Base-by-base conservation (phyloP, 129 eudicot genomes). In the Calendula officinalis region DNA sequence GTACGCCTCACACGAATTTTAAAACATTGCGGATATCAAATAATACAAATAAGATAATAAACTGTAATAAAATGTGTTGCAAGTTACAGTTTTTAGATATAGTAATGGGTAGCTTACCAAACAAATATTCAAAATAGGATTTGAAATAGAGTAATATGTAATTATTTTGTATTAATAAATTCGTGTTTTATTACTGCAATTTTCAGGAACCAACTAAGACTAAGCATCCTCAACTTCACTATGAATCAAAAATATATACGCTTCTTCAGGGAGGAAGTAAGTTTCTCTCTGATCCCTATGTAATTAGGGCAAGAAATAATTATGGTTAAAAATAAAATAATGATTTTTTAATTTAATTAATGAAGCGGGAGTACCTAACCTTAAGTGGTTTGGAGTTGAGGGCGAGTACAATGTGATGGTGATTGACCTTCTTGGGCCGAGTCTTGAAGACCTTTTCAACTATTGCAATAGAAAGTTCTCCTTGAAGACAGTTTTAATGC, bases 341-440 rank as follows among this genome's bases (percentile, higher is more conserved):
- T 4, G 45, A 11, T 58, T 33, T 64, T 48, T 60, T 67, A 59
- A 32, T 69, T 4, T 70, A 22, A 11, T 42, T 65, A 62, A 47
- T 85, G 74, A 56, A 94, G 99, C 87, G 52, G 99, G 99, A 57
- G 75, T 94, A 72, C 96, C 99, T 49, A 86, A 69, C 77, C 81
- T 88, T 68, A 89, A 94, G 75, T 94, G 99, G 99, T 94, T 66
- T 50, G 99, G 99, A 70, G 95, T 94, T 59, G 99, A 88, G 80
- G 91, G 87, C 5, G 99, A 94, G 71, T 84, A 88, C 79, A 94
- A 80, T 75, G 78, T 80, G 66, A 94, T 94, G 99, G 99, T 88
- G 56, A 94, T 94, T 75, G 99, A 94, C 85, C 99, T 94, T 62
- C 96, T 94, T 56, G 99, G 99, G 55, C 98, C 98, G 7, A 91